Evolutionary conservation across 495 filamentous ascomycete species (phyloP).

Genomic region (Daldinia concentrica): DNA sequence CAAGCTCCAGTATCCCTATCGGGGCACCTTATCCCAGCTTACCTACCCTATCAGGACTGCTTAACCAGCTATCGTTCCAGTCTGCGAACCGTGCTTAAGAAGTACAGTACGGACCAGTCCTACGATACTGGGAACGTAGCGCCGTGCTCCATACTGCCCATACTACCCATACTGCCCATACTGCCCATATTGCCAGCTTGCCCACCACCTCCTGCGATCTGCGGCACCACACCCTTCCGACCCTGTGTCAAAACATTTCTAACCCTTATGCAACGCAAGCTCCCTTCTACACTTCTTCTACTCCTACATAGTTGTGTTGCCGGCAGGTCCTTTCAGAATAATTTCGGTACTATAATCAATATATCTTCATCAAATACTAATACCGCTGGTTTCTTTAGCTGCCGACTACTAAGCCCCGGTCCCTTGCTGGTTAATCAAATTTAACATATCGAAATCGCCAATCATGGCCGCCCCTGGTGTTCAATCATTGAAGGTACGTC

Average conservation of each 20-base stretch:
- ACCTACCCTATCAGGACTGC: slow-evolving; percentile 40
- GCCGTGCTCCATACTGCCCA: slow-evolving; percentile 23
- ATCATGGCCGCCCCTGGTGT: slow-evolving; percentile 64
- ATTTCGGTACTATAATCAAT: slow-evolving; percentile 11
- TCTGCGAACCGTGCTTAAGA: slow-evolving; percentile 29
- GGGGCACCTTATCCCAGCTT: slow-evolving; percentile 35
- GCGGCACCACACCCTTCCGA: slow-evolving; percentile 53
- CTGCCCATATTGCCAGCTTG: slow-evolving; percentile 22
- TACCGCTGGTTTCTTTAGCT: slow-evolving; percentile 7
- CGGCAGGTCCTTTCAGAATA: slow-evolving; percentile 23
- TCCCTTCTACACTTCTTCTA: slow-evolving; percentile 36
- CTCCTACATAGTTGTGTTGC: slow-evolving; percentile 21
- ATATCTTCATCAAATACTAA: slow-evolving; percentile 23
- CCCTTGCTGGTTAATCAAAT: slow-evolving; percentile 21
- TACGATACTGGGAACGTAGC: slow-evolving; percentile 28
- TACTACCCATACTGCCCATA: not conserved
- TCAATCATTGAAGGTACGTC: slow-evolving; percentile 66
- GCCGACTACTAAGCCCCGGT: slow-evolving; percentile 14
- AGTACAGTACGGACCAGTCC: slow-evolving; percentile 16
- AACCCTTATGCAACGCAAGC: slow-evolving; percentile 51
- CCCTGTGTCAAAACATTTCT: slow-evolving; percentile 53
- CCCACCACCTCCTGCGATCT: slow-evolving; percentile 51
- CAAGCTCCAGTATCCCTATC: slow-evolving; percentile 41
- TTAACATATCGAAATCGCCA: slow-evolving; percentile 25
- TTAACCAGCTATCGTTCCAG: slow-evolving; percentile 41